These are phyloP conservation scores for Beauveria brongniartii DNA, from an alignment of 2,329 filamentous ascomycete species.

Conservation along the genomic window DNA sequence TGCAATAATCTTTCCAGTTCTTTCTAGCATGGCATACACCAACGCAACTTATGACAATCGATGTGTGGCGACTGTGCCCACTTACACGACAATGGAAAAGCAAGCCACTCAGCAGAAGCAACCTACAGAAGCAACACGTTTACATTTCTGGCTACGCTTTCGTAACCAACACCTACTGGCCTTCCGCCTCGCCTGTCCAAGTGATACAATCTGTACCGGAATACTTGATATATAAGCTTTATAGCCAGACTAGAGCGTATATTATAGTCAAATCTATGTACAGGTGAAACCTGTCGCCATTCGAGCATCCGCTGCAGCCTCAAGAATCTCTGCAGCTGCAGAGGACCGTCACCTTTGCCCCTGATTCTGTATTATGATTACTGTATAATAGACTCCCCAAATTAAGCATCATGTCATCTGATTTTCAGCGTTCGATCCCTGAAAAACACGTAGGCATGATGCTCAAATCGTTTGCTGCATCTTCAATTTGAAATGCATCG, in stretches of 20 bases:
- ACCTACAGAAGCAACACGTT: no score
- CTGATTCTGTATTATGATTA: neutral
- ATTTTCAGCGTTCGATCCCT: neutral
- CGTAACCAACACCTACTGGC: no score
- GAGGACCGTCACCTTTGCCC: neutral
- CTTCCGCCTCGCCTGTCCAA: no score
- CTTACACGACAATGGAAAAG: no score
- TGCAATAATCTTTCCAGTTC: no score
- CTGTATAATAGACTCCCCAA: neutral
- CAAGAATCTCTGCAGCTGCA: neutral
- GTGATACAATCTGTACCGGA: neutral
- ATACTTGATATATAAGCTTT: neutral
- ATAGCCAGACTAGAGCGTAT: constrained; percentile 9
- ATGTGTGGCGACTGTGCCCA: no score
- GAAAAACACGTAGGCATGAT: neutral
- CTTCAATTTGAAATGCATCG: neutral
- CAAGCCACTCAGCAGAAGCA: no score
- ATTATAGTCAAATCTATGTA: constrained; percentile 12
- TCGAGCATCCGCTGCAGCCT: neutral
- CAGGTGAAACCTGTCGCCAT: neutral
- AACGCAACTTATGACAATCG: no score
- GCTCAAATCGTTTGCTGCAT: neutral
- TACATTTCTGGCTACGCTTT: no score
- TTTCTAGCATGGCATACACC: no score
- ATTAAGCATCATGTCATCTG: neutral